Evolutionary conservation across 2,329 filamentous ascomycete species (phyloP), one percentile per base, ranked within the genome.

Genomic region (Teratosphaeria zuluensis): DNA sequence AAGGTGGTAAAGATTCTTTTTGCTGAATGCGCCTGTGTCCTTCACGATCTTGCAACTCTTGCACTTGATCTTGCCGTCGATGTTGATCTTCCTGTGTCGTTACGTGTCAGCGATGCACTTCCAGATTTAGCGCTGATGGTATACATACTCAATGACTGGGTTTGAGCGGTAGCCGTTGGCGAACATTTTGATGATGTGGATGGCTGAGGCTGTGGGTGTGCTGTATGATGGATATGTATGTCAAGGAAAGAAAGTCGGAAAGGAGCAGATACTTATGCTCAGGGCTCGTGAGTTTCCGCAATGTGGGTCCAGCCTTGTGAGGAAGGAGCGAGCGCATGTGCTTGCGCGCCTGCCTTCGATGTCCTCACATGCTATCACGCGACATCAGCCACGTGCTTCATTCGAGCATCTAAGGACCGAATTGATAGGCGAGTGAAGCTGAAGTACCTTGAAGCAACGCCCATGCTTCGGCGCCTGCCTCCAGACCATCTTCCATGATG

Each of bases 31-130:
- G 12, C 14, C 12, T 6, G 35, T 31, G 8, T 30, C 21, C 58
- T 65, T 65, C 42, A 53, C 53, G 4, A 59, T 61, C 6, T 56
- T 24, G 58, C 64, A 66, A 12, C 55, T 33, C 19, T 19, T 56
- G 60, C 64, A 66, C n/a, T 57, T 58, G 60, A 65, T 62, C 16
- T 62, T 64, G 53, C 16, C 19, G 42, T 24, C 42, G 42, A 48
- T 48, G 42, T 21, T 48, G 16, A 48, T 48, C n/a, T 48, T 48
- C 42, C 42, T 48, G 42, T 48, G 9, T 8, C 19, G n/a, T 21
- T 12, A 11, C 14, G n/a, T 48, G 42, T 48, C 42, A 48, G 42
- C 19, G 2, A 8, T 19, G 9, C 42, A n/a, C 19, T 4, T 9
- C 5, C 16, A 28, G 9, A n/a, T 46, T 2, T 46, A 46, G 38